Evolutionary conservation across 2,329 filamentous ascomycete genomes (phyloP).

Genomic region (Diplodia mutila): DNA sequence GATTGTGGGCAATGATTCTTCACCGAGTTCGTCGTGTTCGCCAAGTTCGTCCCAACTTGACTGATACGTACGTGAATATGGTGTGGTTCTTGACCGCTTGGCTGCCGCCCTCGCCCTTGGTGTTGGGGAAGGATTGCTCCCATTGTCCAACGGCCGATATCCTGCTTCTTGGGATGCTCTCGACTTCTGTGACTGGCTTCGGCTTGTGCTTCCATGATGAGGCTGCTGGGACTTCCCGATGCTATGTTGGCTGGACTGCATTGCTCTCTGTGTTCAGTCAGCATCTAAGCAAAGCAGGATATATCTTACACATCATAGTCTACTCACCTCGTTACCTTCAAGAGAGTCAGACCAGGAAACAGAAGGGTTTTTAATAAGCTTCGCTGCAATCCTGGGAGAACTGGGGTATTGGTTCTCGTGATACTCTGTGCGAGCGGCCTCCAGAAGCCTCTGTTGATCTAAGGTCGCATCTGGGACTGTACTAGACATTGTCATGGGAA

Average conservation of each 20-base stretch:
- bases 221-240: background rate
- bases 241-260: background rate
- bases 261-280: background rate
- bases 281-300: no score
- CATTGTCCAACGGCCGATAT: background rate
- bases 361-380: slow-evolving; percentile 36
- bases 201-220: background rate
- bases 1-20: slow-evolving; percentile 31
- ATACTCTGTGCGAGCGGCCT: slow-evolving; percentile 38
- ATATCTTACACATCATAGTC: no score
- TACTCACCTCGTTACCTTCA: slow-evolving; percentile 15
- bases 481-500: slow-evolving; percentile 46
- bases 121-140: background rate
- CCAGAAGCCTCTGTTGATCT: slow-evolving; percentile 46
- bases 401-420: slow-evolving; percentile 26
- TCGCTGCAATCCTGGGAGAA: slow-evolving; percentile 11
- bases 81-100: background rate
- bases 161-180: background rate
- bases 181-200: background rate
- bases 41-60: slow-evolving; percentile 7
- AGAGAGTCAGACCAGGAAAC: slow-evolving; percentile 43
- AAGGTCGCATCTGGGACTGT: slow-evolving; percentile 48
- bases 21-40: background rate
- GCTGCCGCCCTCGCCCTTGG: no score
- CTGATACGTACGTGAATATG: background rate